A percentile compares a stretch with the other conserved stretches of the same genome.
These are phyloP conservation scores for Claviceps sorghi DNA, from an alignment of 2,329 filamentous ascomycete species.

Conservation along the genomic window DNA sequence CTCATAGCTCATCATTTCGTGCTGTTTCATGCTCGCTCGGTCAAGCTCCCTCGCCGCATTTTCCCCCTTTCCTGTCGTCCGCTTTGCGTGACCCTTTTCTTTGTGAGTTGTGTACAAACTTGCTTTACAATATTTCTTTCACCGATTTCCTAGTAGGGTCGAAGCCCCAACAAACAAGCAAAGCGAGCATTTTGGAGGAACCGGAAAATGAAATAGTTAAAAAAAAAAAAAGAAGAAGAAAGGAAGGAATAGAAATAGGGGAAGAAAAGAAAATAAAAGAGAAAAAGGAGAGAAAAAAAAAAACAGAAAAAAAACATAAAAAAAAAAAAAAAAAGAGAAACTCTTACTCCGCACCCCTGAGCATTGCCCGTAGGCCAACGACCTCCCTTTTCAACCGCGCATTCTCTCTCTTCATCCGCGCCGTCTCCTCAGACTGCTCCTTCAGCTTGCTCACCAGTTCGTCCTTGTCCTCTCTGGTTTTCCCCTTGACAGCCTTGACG, in stretches of 20 bases:
- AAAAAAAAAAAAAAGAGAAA: conserved; percentile 4
- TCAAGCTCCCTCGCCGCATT: too few relatives aligned
- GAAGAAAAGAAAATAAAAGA: too few relatives aligned
- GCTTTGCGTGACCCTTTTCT: too few relatives aligned
- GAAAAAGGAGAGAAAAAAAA: too few relatives aligned
- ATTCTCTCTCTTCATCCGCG: conserved; percentile 72
- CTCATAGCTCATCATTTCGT: not conserved
- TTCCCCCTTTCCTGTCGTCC: not conserved
- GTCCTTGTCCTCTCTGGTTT: conserved; percentile 63
- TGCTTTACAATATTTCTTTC: too few relatives aligned
- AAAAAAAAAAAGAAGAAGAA: too few relatives aligned
- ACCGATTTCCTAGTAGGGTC: too few relatives aligned
- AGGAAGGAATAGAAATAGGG: too few relatives aligned
- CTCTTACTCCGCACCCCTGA: conserved; percentile 29
- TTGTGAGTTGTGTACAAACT: too few relatives aligned
- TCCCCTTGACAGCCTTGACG: conserved; percentile 56
- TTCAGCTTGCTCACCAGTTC: conserved; percentile 58
- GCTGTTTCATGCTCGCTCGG: not conserved
- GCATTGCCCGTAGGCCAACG: conserved; percentile 47
- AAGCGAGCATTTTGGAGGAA: too few relatives aligned
- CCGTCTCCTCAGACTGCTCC: conserved; percentile 63
- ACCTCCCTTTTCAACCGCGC: conserved; percentile 69
- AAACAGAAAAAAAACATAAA: not conserved
- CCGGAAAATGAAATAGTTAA: too few relatives aligned
- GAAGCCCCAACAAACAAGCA: too few relatives aligned